Evolutionary conservation across 225 moss, liverwort and hornwort genomes (phyloP).

Genomic region (Physcomitrellopsis africana): DNA sequence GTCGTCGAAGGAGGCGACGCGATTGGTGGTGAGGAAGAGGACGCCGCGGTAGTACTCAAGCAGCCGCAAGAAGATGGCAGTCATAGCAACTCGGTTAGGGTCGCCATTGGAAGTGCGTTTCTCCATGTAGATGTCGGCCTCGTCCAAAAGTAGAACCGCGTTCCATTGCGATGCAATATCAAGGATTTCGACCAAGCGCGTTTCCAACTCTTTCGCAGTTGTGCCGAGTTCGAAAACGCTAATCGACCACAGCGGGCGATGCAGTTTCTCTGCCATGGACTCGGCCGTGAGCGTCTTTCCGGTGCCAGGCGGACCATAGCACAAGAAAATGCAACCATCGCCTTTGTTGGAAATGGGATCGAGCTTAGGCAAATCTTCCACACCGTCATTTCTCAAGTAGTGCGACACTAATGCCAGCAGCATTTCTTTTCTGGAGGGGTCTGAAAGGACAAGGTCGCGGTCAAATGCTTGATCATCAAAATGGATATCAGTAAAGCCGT

Average conservation of each 20-base stretch:
- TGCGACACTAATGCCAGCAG: constrained; percentile 58
- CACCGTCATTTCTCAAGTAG: constrained; percentile 28
- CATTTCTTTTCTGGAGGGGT: constrained; percentile 42
- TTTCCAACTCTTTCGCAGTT: constrained; percentile 35
- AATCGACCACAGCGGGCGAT: constrained; percentile 70
- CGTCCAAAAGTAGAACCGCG: constrained; percentile 70
- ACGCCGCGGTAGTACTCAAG: constrained; percentile 72
- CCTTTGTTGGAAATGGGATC: constrained; percentile 73
- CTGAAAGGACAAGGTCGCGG: constrained; percentile 56
- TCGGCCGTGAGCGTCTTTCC: constrained; percentile 75
- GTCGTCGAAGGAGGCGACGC: constrained; percentile 63
- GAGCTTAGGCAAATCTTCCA: background rate
- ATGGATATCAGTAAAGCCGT: constrained; percentile 49
- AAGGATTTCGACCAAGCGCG: constrained; percentile 48
- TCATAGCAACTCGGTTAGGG: constrained; percentile 60
- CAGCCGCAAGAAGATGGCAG: constrained; percentile 68
- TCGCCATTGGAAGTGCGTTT: constrained; percentile 47
- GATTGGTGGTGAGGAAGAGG: constrained; percentile 67
- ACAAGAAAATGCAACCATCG: constrained; percentile 66
- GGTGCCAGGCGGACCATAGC: constrained; percentile 66
- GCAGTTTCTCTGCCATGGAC: constrained; percentile 67
- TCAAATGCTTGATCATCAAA: constrained; percentile 62
- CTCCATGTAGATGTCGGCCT: constrained; percentile 78
- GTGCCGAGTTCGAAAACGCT: constrained; percentile 64
- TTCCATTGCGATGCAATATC: constrained; percentile 73